Base-by-base conservation (phyloP, 495 filamentous ascomycete genomes). In the Penicillium cataractarum region DNA sequence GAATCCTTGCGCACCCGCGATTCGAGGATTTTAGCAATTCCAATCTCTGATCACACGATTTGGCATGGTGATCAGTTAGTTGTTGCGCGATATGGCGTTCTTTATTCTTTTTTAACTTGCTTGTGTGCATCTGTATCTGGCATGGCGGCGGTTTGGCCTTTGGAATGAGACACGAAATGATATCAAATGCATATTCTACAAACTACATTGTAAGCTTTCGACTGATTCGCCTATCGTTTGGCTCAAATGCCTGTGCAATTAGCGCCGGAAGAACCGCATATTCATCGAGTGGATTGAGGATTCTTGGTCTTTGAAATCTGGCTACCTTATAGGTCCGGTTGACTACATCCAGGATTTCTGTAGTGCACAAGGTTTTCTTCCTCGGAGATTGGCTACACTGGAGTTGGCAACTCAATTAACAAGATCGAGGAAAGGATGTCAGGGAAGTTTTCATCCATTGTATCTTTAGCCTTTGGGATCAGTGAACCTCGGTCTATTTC, bases 121-220 rank as follows among this genome's bases (percentile, higher is more conserved):
- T 49, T 60, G 12, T 32, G 21, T 44, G 55, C 55, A 70, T 66
- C 42, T 64, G 39, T 46, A 64, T 42, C 49, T 63, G 49, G 60
- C 60, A 65, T 65, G 58, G 61, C 65, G 61, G 58, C 46, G 48
- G 33, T 51, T 39, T 55, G 46, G 31, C 52, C 56, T 65, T 63
- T 33, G 58, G 37, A 69, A 71, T 55, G 66, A 69, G 66, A 71
- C 60, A 71, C 31, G 64, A 66, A 61, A 59, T 56, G 50, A 58
- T 61, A 68, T 62, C 60, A 63, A 56, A 55, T 44, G 54, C 19
- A 58, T 61, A 12, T 21, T 62, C 12, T 57, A 21, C 27, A 27
- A 40, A 61, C 1, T 42, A 32, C 31, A 4, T n/a, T n/a, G 46
- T 50, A 50, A 13, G 12, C 46, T 26, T 50, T 4, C 15, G 46